Evolutionary conservation across 495 filamentous ascomycete species (phyloP).

Genomic region (Penicillium bovifimosum): DNA sequence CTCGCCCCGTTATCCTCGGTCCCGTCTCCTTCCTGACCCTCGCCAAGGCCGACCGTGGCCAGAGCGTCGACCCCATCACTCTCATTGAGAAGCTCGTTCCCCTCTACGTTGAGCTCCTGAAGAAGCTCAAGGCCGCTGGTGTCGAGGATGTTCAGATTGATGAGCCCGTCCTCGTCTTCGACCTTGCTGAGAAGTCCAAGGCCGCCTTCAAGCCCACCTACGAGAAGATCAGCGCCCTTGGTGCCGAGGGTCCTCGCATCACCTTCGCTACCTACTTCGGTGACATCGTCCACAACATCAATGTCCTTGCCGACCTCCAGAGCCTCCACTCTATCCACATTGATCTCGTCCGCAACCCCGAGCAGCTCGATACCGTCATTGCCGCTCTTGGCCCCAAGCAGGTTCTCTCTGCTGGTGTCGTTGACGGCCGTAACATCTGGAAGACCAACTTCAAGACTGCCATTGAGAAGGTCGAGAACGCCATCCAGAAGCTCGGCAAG

Average conservation of each 20-base stretch:
- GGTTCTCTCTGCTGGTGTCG: constrained; percentile 86
- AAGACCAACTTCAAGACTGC: constrained; percentile 95
- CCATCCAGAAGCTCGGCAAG: constrained; percentile 88
- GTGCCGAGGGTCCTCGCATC: constrained; percentile 71
- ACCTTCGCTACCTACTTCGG: constrained; percentile 96
- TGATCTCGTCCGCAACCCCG: constrained; percentile 93
- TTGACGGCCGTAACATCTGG: constrained; percentile 99
- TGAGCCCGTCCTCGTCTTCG: constrained; percentile 92
- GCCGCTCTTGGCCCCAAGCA: constrained; percentile 76
- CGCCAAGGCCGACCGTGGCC: constrained; percentile 93
- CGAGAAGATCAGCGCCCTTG: constrained; percentile 72
- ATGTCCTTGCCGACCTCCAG: constrained; percentile 65
- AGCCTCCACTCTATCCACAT: constrained; percentile 79
- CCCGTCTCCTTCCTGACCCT: constrained; percentile 95
- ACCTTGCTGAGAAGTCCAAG: constrained; percentile 82
- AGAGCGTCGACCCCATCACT: constrained; percentile 84
- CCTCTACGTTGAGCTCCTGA: constrained; percentile 84
- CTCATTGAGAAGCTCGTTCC: constrained; percentile 88
- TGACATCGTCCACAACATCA: constrained; percentile 98
- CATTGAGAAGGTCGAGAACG: constrained; percentile 80
- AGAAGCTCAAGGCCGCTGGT: constrained; percentile 89
- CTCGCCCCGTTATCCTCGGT: constrained; percentile 89
- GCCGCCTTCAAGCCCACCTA: constrained; percentile 97
- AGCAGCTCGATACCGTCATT: constrained; percentile 82
- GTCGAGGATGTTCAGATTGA: constrained; percentile 95